Evolutionary conservation across 495 filamentous ascomycete genomes (phyloP).

Genomic region (Trichoderma erinaceum): DNA sequence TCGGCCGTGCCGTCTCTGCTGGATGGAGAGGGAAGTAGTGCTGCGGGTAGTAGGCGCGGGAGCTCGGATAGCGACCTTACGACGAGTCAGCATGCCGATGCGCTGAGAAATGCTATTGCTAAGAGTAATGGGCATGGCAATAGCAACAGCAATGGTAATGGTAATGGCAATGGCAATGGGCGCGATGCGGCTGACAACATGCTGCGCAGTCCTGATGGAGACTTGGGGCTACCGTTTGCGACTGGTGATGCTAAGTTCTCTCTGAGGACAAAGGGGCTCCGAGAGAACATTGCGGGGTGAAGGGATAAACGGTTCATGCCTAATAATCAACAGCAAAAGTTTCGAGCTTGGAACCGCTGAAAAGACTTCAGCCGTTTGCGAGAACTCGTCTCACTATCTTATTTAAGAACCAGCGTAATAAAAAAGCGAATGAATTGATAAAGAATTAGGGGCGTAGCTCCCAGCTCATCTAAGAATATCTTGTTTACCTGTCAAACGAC

Average conservation of each 20-base stretch:
- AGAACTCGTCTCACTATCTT: too few species aligned
- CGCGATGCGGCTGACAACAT: slow-evolving; percentile 2
- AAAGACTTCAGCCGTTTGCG: too few species aligned
- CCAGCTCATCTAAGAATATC: too few species aligned
- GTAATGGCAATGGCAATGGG: not conserved
- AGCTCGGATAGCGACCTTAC: slow-evolving; percentile 40
- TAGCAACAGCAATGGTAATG: not conserved
- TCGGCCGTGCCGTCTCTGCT: slow-evolving; percentile 4
- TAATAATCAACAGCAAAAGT: too few species aligned
- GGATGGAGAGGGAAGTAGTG: slow-evolving; percentile 31
- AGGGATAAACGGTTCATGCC: too few species aligned
- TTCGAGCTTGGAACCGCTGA: too few species aligned
- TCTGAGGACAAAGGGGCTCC: slow-evolving; percentile 41
- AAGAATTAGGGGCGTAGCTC: too few species aligned
- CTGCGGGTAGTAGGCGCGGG: slow-evolving; percentile 40
- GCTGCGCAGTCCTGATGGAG: slow-evolving; percentile 6
- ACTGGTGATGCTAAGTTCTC: slow-evolving; percentile 34
- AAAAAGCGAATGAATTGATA: not conserved
- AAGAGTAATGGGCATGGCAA: slow-evolving; percentile 20
- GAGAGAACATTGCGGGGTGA: slow-evolving; percentile 37
- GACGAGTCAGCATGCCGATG: slow-evolving; percentile 32
- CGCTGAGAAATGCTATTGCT: slow-evolving; percentile 28
- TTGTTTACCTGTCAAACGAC: not conserved
- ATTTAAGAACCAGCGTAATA: not conserved
- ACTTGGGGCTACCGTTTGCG: slow-evolving; percentile 33